Base-by-base conservation (phyloP, 1,284 basidiomycete species). In the Microbotryum intermedium region DNA sequence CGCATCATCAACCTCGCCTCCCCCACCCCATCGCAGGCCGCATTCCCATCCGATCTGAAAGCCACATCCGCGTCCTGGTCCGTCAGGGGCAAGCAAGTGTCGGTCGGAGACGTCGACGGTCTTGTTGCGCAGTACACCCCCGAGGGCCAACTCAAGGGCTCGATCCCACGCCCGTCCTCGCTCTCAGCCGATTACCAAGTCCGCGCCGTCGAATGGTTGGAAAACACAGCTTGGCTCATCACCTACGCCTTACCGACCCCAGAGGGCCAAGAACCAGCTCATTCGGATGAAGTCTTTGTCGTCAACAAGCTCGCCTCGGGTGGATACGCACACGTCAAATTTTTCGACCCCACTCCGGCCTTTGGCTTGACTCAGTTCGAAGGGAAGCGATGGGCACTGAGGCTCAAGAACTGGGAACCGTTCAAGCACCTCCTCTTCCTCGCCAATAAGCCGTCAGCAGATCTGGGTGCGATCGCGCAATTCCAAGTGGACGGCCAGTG, bases 71-170 rank as follows among this genome's bases (percentile, higher is more conserved):
- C 76, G 2, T 76, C 76, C 66, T 82, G 80, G 80, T 80, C 79
- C 3, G 77, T 76, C 26, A 80, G 78, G 66, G 80, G 80, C 48
- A 81, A 81, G 72, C 80, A 81, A 68, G 70, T 81, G n/a, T 78
- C 77, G 3, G 69, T 79, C 6, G 80, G 80, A 16, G 73, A 74
- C 3, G 64, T 70, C 1, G 60, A 71, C 4, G 79, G 80, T 26
- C 71, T 70, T 46, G 68, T 81, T 28, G 70, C 74, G 5, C 80
- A 81, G 64, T 76, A 77, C 64, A 77, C 78, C 2, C 80, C 80
- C 4, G 77, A 79, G 34, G 80, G 80, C 4, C 71, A 73, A 16
- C 68, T 71, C 20, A 81, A 81, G 69, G 76, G 76, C 6, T 68
- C 73, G 23, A 72, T 81, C 3, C 72, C 75, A 1, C 60, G 70